Evolutionary conservation across 345 rosid species (phyloP), one percentile per base, ranked within the genome.

Genomic region (Stellera chamaejasme): DNA sequence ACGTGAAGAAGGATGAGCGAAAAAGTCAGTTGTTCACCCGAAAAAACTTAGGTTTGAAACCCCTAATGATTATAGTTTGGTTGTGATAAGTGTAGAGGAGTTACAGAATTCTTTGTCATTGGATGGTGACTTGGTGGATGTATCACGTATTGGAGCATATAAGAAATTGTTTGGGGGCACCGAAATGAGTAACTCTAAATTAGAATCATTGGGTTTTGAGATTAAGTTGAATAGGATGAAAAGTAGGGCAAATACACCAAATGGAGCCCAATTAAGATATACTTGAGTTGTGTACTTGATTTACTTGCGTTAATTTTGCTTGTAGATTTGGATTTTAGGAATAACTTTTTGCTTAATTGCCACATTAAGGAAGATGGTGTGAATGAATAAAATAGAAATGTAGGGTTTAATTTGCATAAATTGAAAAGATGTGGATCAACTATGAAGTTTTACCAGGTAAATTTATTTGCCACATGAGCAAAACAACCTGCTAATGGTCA

Each of bases 131-230:
- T 70, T 23, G 28, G 49, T 48, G 2, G 79, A 73, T 57, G 43
- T 67, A 25, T 54, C 69, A 13, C 60, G 63, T 43, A 64, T 87
- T 87, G 85, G 71, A 61, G 87, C 68, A 5, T 94, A 94, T 59
- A 80, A 62, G 78, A 78, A 75, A 78, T 72, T 94, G 74, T 49
- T 85, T 62, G 72, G 72, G 74, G 56, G 54, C 41, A 82, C 76
- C 0, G 78, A 81, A 60, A 76, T 66, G 75, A 69, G 88, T 52
- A 64, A 46, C 46, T 23, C 72, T 1, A 89, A 64, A 67, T 56
- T 87, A 69, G 62, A 71, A 45, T 72, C 51, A 36, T 68, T 94
- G 72, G 71, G 56, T 25, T 90, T 75, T 65, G 73, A 80, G 68
- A 90, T 90, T 61, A 69, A 74, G 58, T 75, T 80, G 55, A 63